Base-by-base conservation (phyloP, 257 asterid genomes). In the Solanum paucissectum region DNA sequence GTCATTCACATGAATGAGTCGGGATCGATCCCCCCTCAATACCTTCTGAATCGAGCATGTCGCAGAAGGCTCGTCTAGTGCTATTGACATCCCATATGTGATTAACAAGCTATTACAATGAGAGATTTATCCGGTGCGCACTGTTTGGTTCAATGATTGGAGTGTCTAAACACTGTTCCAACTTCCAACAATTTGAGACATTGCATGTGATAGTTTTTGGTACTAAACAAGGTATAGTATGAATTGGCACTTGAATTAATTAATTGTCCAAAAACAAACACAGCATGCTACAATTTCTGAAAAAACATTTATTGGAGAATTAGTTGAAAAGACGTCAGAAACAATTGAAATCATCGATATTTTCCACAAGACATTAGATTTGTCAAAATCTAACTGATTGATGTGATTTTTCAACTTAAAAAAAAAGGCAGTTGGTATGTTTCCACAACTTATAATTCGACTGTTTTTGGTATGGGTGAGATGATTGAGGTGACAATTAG, bases 131-230 rank as follows among this genome's bases (percentile, higher is more conserved):
- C 0, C 6, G 2, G 55, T 46, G 20, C 20, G 0, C 20, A 46
- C 18, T 2, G 36, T 76, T 8, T 77, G 84, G 62, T 81, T 81
- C 66, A 81, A 81, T 46, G 85, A 44, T 81, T 46, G 40, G 60
- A 81, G 86, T 74, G 25, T 83, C 79, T 79, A 83, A 20, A 83
- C 86, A 89, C 90, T 66, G 29, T 68, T 76, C 34, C 81, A 88
- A 90, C 90, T 83, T 77, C 92, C 92, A 86, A 90, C 90, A 52
- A 52, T 77, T 60, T 83, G 42, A 81, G 73, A 79, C 84, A 60
- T 37, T 79, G 49, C 87, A 60, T 86, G 68, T 69, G 86, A 81
- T 62, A 29, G 12, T n/a, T 85, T 89, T 85, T 23, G 25, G 76
- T 20, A 44, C 75, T 29, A 68, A 74, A 42, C 66, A 84, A 60